Conservation (phyloP, 1,284 basidiomycete genomes). For the Boletus calvinii region DNA sequence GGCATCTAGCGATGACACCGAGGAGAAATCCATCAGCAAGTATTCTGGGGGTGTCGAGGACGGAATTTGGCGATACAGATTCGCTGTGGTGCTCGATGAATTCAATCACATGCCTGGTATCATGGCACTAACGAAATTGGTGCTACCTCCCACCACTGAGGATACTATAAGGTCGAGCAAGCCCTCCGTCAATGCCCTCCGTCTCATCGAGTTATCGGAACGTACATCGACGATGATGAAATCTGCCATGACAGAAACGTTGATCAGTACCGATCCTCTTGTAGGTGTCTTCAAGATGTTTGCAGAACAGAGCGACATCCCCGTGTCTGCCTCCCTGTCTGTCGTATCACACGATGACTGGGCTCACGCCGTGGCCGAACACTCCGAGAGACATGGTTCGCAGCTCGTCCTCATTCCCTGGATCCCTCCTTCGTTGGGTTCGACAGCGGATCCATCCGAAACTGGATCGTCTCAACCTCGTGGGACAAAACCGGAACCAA, state of each 20-base stretch:
- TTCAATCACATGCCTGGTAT: constrained; percentile 82
- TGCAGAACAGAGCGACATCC: constrained; percentile 71
- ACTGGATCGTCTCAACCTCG: constrained; percentile 28
- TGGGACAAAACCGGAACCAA: constrained; percentile 26
- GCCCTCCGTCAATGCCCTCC: constrained; percentile 63
- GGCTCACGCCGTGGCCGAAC: constrained; percentile 62
- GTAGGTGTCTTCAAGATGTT: constrained; percentile 86
- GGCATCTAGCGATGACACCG: background rate
- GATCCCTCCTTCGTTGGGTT: constrained; percentile 42
- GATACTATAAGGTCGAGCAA: constrained; percentile 16
- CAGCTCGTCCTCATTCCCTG: constrained; percentile 88
- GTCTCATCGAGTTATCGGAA: constrained; percentile 88
- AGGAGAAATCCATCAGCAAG: constrained; percentile 12
- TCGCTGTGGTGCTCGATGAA: constrained; percentile 88
- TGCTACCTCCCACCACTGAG: constrained; percentile 32
- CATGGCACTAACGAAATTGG: constrained; percentile 68
- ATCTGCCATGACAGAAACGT: constrained; percentile 70
- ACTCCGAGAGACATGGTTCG: constrained; percentile 58
- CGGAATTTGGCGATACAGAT: constrained; percentile 36
- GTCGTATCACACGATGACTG: constrained; percentile 71
- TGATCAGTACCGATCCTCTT: constrained; percentile 77
- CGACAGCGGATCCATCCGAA: constrained; percentile 19
- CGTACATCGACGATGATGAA: constrained; percentile 90
- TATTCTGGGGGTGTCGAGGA: constrained; percentile 11
- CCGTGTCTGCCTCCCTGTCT: constrained; percentile 66